Base-by-base conservation (phyloP, 2,329 filamentous ascomycete species). In the Paracoccidioides lutzii region DNA sequence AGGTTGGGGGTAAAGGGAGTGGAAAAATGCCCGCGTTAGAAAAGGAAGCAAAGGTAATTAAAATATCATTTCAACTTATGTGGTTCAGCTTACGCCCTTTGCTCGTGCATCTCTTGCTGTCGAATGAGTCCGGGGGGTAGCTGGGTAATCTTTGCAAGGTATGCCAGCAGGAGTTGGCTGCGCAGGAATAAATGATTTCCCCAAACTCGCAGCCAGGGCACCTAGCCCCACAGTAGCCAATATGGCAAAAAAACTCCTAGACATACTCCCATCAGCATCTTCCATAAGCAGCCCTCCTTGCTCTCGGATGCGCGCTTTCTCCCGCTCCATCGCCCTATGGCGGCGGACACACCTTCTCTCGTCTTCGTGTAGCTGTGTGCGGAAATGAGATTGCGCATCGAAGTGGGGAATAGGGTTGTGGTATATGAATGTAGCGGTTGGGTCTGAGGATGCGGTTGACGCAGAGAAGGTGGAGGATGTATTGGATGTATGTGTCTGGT, bases 321-420 rank as follows among this genome's bases (percentile, higher is more conserved):
- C 58, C 58, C 65, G 63, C 62, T 67, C 59, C 63, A 69, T 50
- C 58, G 66, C 62, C 65, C 66, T 58, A 67, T 65, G 58, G 64
- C 67, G 67, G 65, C 78, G 69, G 22, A 73, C 67, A 63, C 75
- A 66, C 63, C 76, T 67, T 63, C 78, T 66, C 66, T 73, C 69
- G 60, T 87, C 80, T 62, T 86, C 77, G 38, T 78, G 75, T 52
- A 79, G 76, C 60, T 95, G 88, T 57, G 88, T 94, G 59, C 81
- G 77, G 63, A 83, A 81, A 70, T 95, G 90, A 8, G 79, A 77
- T 44, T 73, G 75, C 43, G 80, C 79, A 72, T 97, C 85, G 63
- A 95, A 98, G 72, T 95, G 87, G 61, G 83, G 81, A 37, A 89
- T 76, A 38, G 83, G 76, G 55, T 81, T 73, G 37, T 67, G 61